Conservation (phyloP, 805 yeast genomes). For the Yarrowia hollandica region DNA sequence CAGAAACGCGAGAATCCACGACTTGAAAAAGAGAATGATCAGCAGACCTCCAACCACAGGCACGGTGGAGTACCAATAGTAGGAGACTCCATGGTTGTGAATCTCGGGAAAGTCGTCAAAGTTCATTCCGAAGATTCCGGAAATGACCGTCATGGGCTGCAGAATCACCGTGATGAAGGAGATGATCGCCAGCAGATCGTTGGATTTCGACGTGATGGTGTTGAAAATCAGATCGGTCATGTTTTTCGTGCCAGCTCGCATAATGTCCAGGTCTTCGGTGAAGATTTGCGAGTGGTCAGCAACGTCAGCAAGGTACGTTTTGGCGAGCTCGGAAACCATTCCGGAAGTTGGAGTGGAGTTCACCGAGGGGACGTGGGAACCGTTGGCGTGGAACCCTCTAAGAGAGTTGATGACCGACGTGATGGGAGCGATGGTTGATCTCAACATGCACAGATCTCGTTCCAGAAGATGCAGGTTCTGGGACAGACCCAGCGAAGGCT, state of each 20-base stretch:
- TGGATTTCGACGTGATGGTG: conserved; percentile 56
- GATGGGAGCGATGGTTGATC: conserved; percentile 51
- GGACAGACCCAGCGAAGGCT: conserved; percentile 54
- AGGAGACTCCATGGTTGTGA: conserved; percentile 31
- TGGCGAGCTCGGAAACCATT: conserved; percentile 47
- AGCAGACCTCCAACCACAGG: conserved; percentile 23
- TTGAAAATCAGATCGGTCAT: conserved; percentile 56
- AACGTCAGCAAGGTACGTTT: conserved; percentile 55
- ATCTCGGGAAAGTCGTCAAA: conserved; percentile 48
- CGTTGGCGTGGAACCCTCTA: conserved; percentile 41
- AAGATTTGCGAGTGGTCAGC: conserved; percentile 55
- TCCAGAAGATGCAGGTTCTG: conserved; percentile 55
- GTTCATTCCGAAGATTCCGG: conserved; percentile 64
- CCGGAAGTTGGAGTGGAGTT: neutral
- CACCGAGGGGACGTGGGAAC: conserved; percentile 17
- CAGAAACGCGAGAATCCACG: conserved; percentile 15
- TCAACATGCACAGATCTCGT: conserved; percentile 52
- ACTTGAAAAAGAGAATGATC: conserved; percentile 1
- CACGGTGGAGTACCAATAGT: conserved; percentile 27
- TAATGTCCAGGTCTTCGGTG: conserved; percentile 55
- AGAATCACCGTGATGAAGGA: conserved; percentile 60
- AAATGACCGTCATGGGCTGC: conserved; percentile 58
- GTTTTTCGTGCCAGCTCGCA: conserved; percentile 54
- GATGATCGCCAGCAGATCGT: conserved; percentile 55
- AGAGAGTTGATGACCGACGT: conserved; percentile 51